Conservation (phyloP, 2,329 filamentous ascomycete species). For the Ophiostoma tasmaniense region DNA sequence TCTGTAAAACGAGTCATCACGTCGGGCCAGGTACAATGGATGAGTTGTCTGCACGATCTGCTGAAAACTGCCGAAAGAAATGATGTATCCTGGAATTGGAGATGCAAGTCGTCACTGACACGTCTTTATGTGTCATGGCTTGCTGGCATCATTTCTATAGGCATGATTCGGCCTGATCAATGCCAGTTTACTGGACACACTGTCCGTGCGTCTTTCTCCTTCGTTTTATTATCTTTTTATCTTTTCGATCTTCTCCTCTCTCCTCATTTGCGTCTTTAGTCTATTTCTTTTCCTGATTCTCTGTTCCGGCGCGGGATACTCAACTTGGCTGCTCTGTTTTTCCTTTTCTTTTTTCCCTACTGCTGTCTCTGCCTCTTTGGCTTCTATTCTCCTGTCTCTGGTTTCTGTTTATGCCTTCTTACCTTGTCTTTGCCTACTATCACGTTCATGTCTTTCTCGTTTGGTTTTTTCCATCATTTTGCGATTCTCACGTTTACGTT, state of each 20-base stretch:
- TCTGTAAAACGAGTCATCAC: not conserved
- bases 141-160: not conserved
- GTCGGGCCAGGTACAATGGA: not conserved
- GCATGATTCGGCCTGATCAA: not conserved
- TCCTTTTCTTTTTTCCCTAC: not conserved
- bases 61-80: not conserved
- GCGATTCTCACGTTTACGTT: not conserved
- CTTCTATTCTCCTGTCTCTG: not conserved
- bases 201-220: not conserved
- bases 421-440: not conserved
- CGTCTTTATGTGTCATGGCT: not conserved
- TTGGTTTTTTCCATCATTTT: constrained; percentile 2
- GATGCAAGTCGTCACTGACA: not conserved
- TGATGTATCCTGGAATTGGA: not conserved
- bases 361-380: not conserved
- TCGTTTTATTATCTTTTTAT: not conserved
- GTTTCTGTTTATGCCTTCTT: not conserved
- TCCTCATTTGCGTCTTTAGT: not conserved
- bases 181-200: not conserved
- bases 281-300: not conserved
- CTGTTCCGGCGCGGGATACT: not conserved
- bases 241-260: not conserved
- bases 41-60: not conserved
- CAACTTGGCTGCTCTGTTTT: not conserved
- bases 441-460: not conserved